phyloP scores from a whole-genome alignment of 805 yeast species.

The Saccharomycopsis guyanensis region DNA sequence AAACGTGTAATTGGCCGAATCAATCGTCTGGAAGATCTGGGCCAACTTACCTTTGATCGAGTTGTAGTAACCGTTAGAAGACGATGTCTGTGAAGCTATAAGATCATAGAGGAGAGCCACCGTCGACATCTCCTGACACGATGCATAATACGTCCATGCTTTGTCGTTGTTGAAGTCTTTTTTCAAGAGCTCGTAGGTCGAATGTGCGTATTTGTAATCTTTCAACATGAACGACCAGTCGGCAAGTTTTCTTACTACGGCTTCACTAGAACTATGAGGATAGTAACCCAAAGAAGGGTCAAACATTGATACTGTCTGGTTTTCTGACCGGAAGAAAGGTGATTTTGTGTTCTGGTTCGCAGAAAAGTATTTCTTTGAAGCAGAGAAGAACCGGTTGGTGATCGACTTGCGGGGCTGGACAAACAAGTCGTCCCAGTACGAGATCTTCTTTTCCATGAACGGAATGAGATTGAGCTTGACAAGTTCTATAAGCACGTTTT shows the following conservation, averaged over 20 bases:
- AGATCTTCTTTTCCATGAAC: slow-evolving; percentile 77
- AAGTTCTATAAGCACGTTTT: slow-evolving; percentile 10
- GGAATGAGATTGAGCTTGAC: slow-evolving; percentile 40
- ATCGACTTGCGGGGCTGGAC: slow-evolving; percentile 70
- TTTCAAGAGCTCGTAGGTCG: slow-evolving; percentile 73
- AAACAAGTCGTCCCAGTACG: slow-evolving; percentile 78
- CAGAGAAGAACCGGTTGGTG: slow-evolving; percentile 57
- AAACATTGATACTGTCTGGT: slow-evolving; percentile 29
- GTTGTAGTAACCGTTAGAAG: slow-evolving; percentile 34
- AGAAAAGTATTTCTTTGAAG: slow-evolving; percentile 28
- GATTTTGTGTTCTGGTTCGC: background rate
- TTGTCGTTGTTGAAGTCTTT: slow-evolving; percentile 71
- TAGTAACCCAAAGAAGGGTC: slow-evolving; percentile 51
- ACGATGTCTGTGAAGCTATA: slow-evolving; percentile 17
- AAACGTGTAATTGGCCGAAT: slow-evolving; percentile 67
- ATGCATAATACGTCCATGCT: slow-evolving; percentile 75
- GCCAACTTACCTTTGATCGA: slow-evolving; percentile 44
- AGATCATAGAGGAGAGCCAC: slow-evolving; percentile 57
- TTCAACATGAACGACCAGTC: slow-evolving; percentile 91
- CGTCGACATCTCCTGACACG: slow-evolving; percentile 85
- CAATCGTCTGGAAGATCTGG: slow-evolving; percentile 52
- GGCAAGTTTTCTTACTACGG: slow-evolving; percentile 71
- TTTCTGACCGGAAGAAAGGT: background rate
- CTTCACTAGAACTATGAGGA: slow-evolving; percentile 56
- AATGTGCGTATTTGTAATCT: slow-evolving; percentile 77